These are phyloP conservation scores for Acacia confusa DNA, from an alignment of 306 rosid species.

Conservation along the genomic window DNA sequence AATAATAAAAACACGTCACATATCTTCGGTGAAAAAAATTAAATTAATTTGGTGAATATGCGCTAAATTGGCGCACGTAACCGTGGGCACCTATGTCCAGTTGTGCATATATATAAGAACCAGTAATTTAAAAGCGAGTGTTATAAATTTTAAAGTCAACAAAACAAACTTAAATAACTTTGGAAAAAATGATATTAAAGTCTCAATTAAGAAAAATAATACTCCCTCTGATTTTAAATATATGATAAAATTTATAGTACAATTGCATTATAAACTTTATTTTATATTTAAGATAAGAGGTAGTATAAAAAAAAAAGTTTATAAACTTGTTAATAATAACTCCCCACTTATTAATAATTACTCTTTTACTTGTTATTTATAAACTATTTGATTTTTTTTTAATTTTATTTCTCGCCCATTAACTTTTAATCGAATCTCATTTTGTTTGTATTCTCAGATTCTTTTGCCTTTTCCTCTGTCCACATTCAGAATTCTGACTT, in stretches of 20 bases:
- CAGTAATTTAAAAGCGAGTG: background rate
- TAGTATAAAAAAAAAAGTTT: too few relatives aligned
- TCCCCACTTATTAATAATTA: too few relatives aligned
- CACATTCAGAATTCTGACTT: background rate
- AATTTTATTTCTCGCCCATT: too few relatives aligned
- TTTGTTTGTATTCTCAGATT: background rate
- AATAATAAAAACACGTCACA: background rate
- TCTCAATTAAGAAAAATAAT: too few relatives aligned
- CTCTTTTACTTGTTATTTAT: too few relatives aligned
- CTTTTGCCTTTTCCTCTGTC: background rate
- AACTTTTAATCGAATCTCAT: background rate
- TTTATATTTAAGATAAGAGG: too few relatives aligned
- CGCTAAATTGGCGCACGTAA: background rate
- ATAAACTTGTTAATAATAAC: too few relatives aligned
- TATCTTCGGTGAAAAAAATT: background rate
- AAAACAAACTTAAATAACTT: background rate
- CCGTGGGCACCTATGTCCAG: background rate
- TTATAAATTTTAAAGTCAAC: background rate
- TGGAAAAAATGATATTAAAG: too few relatives aligned
- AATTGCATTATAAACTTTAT: too few relatives aligned
- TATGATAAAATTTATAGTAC: too few relatives aligned
- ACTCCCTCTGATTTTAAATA: too few relatives aligned
- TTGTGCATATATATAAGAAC: background rate
- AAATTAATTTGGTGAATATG: background rate
- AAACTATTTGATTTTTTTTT: too few relatives aligned